A percentile compares a stretch with the other conserved stretches of the same genome.
Evolutionary conservation across 1,139 yeast genomes (phyloP).

Genomic region (Hansenula sp.): DNA sequence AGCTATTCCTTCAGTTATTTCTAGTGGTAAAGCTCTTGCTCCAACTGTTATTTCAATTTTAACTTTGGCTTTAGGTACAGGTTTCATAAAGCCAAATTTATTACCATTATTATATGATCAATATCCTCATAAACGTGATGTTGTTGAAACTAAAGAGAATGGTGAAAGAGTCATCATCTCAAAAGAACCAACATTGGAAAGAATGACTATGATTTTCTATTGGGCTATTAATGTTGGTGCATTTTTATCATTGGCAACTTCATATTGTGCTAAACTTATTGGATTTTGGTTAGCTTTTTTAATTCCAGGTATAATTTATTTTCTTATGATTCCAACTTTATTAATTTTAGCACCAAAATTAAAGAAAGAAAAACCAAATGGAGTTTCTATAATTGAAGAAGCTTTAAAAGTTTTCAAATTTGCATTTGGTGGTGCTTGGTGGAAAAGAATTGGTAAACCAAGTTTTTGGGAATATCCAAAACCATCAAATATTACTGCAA

Average conservation of each 20-base stretch:
- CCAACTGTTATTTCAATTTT: constrained; percentile 53
- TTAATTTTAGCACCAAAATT: constrained; percentile 33
- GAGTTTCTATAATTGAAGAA: constrained; percentile 44
- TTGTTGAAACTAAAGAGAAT: constrained; percentile 48
- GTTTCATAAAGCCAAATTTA: constrained; percentile 73
- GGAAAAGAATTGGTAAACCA: constrained; percentile 30
- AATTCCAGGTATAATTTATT: constrained; percentile 44
- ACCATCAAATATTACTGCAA: constrained; percentile 34
- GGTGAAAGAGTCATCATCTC: constrained; percentile 70
- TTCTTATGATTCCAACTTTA: constrained; percentile 40
- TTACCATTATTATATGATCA: constrained; percentile 78
- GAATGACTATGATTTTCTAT: constrained; percentile 71
- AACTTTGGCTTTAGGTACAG: constrained; percentile 70
- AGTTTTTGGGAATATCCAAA: constrained; percentile 49
- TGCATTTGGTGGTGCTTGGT: constrained; percentile 34
- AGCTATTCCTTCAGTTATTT: constrained; percentile 56
- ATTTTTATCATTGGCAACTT: constrained; percentile 67
- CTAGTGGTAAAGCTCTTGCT: constrained; percentile 39
- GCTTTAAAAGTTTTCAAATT: constrained; percentile 35
- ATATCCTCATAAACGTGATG: constrained; percentile 48
- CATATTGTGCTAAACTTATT: constrained; percentile 57
- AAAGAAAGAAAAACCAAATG: constrained; percentile 30
- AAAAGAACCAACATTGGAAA: constrained; percentile 65
- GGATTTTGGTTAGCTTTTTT: constrained; percentile 75
- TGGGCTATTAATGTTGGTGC: constrained; percentile 77